A percentile compares a stretch with the other conserved stretches of the same genome.
Conservation (phyloP, 345 rosid species). For the Lagerstroemia speciosa region DNA sequence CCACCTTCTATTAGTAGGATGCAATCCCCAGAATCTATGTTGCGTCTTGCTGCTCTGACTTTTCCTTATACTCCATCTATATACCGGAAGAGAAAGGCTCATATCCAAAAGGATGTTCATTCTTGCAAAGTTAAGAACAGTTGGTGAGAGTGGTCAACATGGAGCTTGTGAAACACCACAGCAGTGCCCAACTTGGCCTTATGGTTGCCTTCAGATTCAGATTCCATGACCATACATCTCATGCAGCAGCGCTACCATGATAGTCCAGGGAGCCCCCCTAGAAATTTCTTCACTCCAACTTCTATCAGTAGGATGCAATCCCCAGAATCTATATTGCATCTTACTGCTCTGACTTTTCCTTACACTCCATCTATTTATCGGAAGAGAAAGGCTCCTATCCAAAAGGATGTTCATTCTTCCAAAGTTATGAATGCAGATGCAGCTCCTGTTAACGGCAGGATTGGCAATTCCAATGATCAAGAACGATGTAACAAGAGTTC, state of each 20-base stretch:
- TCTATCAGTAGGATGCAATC: conserved; percentile 48
- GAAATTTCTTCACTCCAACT: conserved; percentile 80
- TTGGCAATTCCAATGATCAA: conserved; percentile 17
- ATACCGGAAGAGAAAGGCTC: conserved; percentile 56
- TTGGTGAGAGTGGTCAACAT: no score
- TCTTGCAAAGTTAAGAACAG: conserved; percentile 21
- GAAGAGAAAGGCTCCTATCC: conserved; percentile 44
- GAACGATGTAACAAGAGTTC: conserved; percentile 25
- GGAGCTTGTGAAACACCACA: conserved; percentile 19
- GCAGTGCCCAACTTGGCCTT: conserved; percentile 29
- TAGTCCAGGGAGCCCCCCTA: conserved; percentile 48
- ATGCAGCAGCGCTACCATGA: conserved; percentile 25
- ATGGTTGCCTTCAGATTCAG: conserved; percentile 38
- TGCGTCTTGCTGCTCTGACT: conserved; percentile 71
- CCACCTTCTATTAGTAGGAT: conserved; percentile 57
- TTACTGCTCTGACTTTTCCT: conserved; percentile 74
- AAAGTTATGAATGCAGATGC: conserved; percentile 21
- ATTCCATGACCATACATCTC: conserved; percentile 22
- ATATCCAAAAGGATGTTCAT: conserved; percentile 19
- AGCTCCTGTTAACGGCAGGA: conserved; percentile 21
- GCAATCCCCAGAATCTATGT: conserved; percentile 66
- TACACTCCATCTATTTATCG: conserved; percentile 86
- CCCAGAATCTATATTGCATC: conserved; percentile 66
- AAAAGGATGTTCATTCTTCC: conserved; percentile 19
- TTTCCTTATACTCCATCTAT: conserved; percentile 91